These are phyloP conservation scores for Suhomyces taliae DNA, from an alignment of 1,139 yeast genomes.

Conservation along the genomic window DNA sequence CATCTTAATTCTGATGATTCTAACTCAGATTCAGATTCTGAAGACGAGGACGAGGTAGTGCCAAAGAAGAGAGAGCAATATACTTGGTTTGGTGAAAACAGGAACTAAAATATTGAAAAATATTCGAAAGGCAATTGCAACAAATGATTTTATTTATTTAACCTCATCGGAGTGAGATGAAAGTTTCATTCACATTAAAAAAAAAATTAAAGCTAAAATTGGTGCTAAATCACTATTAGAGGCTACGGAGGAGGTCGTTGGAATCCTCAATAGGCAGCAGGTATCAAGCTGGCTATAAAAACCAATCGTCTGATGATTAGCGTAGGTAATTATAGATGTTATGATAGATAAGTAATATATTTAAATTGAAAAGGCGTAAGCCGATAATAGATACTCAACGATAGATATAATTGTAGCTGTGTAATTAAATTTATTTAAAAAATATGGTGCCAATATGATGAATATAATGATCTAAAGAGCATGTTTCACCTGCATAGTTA, in stretches of 20 bases:
- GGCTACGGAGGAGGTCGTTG: background rate
- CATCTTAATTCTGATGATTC: constrained; percentile 29
- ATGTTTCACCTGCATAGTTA: too few relatives aligned
- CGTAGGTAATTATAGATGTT: background rate
- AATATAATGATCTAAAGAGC: too few relatives aligned
- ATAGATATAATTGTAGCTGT: background rate
- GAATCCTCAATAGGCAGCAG: background rate
- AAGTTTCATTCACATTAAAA: too few relatives aligned
- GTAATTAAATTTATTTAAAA: background rate
- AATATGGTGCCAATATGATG: background rate
- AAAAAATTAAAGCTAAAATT: too few relatives aligned
- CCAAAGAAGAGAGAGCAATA: constrained; percentile 20
- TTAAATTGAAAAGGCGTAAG: background rate
- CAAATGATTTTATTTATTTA: too few relatives aligned
- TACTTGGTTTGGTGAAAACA: constrained; percentile 42
- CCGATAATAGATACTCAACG: background rate
- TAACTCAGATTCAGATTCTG: constrained; percentile 17
- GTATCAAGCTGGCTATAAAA: background rate
- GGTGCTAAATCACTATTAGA: too few relatives aligned
- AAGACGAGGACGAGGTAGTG: constrained; percentile 10
- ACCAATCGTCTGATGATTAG: background rate
- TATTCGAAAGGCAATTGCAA: background rate
- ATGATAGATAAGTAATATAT: background rate
- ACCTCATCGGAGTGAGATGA: too few relatives aligned
- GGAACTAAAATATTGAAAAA: constrained; percentile 10